Percentiles rank a stretch among this genome's conserved stretches.
These are phyloP conservation scores for Gloeophyllum trabeum DNA, from an alignment of 768 basidiomycete genomes.

Conservation along the genomic window DNA sequence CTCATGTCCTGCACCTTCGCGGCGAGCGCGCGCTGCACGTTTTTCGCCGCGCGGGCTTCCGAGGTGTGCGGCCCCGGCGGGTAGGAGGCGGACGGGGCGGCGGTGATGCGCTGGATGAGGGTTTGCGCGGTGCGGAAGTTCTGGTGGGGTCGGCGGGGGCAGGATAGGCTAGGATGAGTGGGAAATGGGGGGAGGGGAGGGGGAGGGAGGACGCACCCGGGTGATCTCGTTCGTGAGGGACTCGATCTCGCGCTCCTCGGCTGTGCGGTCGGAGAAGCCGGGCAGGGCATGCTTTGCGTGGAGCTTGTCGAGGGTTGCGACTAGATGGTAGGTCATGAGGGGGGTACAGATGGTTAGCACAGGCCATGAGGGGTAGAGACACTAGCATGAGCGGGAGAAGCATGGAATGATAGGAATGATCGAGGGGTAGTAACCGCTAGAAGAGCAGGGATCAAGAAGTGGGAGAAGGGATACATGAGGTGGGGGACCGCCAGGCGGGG, in stretches of 20 bases:
- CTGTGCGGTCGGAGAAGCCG: slow-evolving; percentile 89
- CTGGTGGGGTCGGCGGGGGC: slow-evolving; percentile 12
- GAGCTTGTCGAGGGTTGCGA: slow-evolving; percentile 82
- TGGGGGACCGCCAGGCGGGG: neutral
- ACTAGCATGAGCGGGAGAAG: slow-evolving; percentile 6
- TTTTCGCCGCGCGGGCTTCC: slow-evolving; percentile 60
- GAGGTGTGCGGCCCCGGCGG: slow-evolving; percentile 38
- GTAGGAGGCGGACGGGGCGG: slow-evolving; percentile 39
- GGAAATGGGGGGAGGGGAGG: slow-evolving; percentile 2
- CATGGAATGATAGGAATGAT: slow-evolving; percentile 7
- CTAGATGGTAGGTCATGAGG: slow-evolving; percentile 29
- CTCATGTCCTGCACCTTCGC: slow-evolving; percentile 92
- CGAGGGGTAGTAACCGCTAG: slow-evolving; percentile 3
- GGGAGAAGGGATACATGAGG: neutral
- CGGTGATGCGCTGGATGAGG: slow-evolving; percentile 68
- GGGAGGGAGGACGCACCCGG: slow-evolving; percentile 34
- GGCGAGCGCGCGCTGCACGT: slow-evolving; percentile 93
- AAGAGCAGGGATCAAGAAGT: neutral
- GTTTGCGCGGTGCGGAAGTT: slow-evolving; percentile 28
- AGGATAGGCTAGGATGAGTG: slow-evolving; percentile 1
- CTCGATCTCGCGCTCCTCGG: slow-evolving; percentile 93
- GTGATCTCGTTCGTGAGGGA: slow-evolving; percentile 80
- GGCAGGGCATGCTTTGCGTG: slow-evolving; percentile 95
- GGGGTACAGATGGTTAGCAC: slow-evolving; percentile 8
- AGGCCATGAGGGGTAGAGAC: slow-evolving; percentile 4